phyloP scores from a whole-genome alignment of 2,329 filamentous ascomycete species.

The Zymoseptoria pseudotritici region DNA sequence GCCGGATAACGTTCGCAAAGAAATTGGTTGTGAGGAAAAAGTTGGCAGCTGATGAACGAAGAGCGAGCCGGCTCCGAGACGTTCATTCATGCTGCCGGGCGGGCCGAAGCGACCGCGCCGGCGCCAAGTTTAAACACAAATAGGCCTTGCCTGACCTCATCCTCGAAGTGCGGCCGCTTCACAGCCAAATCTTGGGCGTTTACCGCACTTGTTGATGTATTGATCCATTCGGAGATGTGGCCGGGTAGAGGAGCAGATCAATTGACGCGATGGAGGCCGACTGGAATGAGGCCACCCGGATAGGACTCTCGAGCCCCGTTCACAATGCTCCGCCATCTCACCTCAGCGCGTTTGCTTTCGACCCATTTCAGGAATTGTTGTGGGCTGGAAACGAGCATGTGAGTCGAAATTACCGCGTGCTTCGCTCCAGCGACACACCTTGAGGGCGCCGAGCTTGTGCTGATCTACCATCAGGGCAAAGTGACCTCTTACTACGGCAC shows the following conservation, averaged over 20 bases:
- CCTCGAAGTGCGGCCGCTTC: not conserved
- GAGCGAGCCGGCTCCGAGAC: not conserved
- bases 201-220: not conserved
- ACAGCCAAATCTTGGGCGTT: not conserved
- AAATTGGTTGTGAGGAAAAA: not conserved
- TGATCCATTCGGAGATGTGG: not conserved
- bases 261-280: slow-evolving; percentile 42
- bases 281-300: slow-evolving; percentile 63
- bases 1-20: not conserved
- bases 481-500: slow-evolving; percentile 81
- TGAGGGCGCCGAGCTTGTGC: not conserved
- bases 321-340: slow-evolving; percentile 62
- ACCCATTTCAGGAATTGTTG: slow-evolving; percentile 78
- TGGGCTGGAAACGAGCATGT: slow-evolving; percentile 92
- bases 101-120: not conserved
- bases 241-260: not conserved
- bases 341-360: slow-evolving; percentile 78
- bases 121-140: not conserved
- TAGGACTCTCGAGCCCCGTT: slow-evolving; percentile 71
- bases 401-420: slow-evolving; percentile 28
- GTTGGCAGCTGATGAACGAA: not conserved
- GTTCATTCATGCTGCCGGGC: not conserved
- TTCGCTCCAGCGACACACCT: not conserved
- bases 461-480: slow-evolving; percentile 55
- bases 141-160: not conserved